Percentiles rank a stretch among this genome's conserved stretches.
Evolutionary conservation across 1,284 basidiomycete genomes (phyloP).

Genomic region (Ustilago shanxiensis): DNA sequence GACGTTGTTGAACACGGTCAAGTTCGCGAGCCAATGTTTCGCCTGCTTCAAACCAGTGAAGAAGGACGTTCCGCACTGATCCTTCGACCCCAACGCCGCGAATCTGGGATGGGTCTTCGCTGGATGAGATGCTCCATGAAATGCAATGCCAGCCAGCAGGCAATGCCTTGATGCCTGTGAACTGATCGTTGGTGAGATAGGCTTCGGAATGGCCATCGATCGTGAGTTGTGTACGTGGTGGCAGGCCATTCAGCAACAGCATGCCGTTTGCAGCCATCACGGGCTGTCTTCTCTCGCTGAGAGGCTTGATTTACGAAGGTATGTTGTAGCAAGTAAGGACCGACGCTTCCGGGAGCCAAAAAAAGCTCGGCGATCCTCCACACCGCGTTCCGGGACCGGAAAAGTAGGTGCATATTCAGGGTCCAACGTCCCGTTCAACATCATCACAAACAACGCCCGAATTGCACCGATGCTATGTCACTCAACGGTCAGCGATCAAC

Average conservation of each 20-base stretch:
- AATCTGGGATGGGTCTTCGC: background rate
- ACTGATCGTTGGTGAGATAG: conserved; percentile 38
- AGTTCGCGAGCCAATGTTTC: conserved; percentile 25
- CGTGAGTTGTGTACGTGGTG: conserved; percentile 25
- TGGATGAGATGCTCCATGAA: conserved; percentile 27
- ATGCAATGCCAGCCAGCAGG: conserved; percentile 50
- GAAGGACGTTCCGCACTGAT: conserved; percentile 16
- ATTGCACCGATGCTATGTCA: background rate
- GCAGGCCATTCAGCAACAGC: conserved; percentile 33
- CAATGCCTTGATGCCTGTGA: conserved; percentile 41
- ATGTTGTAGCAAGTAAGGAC: background rate
- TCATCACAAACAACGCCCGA: background rate
- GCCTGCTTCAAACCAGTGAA: conserved; percentile 23
- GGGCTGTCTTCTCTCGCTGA: background rate
- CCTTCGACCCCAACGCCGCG: background rate
- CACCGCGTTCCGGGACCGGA: conserved; percentile 4
- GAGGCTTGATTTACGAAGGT: too few species aligned
- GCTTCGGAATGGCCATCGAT: conserved; percentile 34
- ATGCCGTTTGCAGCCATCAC: background rate
- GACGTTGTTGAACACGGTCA: conserved; percentile 21
- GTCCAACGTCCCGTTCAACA: background rate
- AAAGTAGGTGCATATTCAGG: background rate
- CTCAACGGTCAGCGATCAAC: background rate
- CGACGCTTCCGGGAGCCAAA: background rate
- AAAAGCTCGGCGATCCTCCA: background rate